Conservation (phyloP, 2,329 filamentous ascomycete species). For the Phaeosphaeria sp. region DNA sequence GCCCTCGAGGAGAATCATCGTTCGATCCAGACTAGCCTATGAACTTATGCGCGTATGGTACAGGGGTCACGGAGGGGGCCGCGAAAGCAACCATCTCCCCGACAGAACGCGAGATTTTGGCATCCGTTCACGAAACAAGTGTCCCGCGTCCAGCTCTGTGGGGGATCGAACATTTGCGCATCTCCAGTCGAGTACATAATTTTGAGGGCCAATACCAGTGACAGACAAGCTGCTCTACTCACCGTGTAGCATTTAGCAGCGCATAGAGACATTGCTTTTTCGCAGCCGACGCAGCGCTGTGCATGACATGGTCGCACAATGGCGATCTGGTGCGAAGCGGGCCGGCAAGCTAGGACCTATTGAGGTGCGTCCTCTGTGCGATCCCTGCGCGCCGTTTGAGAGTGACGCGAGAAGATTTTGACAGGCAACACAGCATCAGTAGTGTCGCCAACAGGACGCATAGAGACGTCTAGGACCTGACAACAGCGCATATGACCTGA, state of each 20-base stretch:
- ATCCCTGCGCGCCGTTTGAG: constrained; percentile 35
- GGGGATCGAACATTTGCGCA: background rate
- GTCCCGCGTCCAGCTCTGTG: background rate
- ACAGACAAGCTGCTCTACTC: background rate
- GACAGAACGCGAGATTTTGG: background rate
- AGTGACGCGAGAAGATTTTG: constrained; percentile 29
- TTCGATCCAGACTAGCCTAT: background rate
- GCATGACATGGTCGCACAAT: constrained; percentile 23
- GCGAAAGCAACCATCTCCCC: background rate
- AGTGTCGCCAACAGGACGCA: constrained; percentile 25
- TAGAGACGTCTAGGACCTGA: constrained; percentile 12
- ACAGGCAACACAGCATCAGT: constrained; percentile 37
- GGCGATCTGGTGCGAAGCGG: constrained; percentile 34
- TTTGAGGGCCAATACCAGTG: background rate
- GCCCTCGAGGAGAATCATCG: background rate
- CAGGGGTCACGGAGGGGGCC: background rate
- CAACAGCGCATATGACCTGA: constrained; percentile 24
- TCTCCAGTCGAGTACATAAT: background rate
- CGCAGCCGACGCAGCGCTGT: constrained; percentile 13
- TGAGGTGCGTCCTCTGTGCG: constrained; percentile 14
- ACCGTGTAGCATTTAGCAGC: background rate
- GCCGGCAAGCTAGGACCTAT: constrained; percentile 33
- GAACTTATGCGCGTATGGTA: background rate
- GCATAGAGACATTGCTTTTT: constrained; percentile 15
- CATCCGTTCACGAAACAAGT: background rate